A percentile compares a stretch with the other conserved stretches of the same genome.
These are phyloP conservation scores for Yamadazyma dendronema DNA, from an alignment of 1,139 yeast genomes.

Conservation along the genomic window DNA sequence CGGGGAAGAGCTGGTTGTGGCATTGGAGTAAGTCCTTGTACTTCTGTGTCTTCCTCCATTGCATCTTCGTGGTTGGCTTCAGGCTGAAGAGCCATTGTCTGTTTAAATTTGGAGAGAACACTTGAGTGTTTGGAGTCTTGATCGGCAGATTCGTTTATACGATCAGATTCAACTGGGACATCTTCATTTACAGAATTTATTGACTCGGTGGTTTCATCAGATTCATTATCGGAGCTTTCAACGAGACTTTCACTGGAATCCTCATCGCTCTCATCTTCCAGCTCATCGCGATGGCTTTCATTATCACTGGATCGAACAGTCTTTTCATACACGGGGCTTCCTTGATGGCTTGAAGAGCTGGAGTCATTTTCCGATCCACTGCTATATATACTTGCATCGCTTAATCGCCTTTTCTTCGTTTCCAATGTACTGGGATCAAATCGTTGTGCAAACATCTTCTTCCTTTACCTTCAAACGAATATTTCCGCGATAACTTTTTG, in stretches of 20 bases:
- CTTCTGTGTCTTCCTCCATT: constrained; percentile 26
- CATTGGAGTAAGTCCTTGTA: constrained; percentile 65
- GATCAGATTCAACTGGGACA: constrained; percentile 4
- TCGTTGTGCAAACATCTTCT: constrained; percentile 59
- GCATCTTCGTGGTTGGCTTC: constrained; percentile 11
- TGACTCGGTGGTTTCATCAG: constrained; percentile 4
- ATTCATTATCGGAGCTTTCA: constrained; percentile 14
- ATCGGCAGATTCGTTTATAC: too few species aligned
- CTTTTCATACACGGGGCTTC: background rate
- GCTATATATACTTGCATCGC: constrained; percentile 6
- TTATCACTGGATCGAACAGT: constrained; percentile 1
- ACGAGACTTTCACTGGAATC: constrained; percentile 14
- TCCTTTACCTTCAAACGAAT: too few species aligned
- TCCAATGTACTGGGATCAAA: constrained; percentile 49
- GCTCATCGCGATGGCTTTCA: background rate
- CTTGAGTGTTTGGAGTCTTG: constrained; percentile 25
- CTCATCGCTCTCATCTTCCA: constrained; percentile 11
- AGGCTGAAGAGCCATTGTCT: constrained; percentile 13
- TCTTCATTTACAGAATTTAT: constrained; percentile 1
- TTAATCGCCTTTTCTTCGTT: constrained; percentile 13
- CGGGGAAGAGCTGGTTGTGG: constrained; percentile 77
- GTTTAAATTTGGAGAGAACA: constrained; percentile 30
- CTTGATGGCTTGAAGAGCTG: background rate
- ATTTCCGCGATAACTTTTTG: background rate
- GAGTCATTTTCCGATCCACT: constrained; percentile 12